These are phyloP conservation scores for Sclerotinia trifoliorum DNA, from an alignment of 2,329 filamentous ascomycete genomes.

Conservation along the genomic window DNA sequence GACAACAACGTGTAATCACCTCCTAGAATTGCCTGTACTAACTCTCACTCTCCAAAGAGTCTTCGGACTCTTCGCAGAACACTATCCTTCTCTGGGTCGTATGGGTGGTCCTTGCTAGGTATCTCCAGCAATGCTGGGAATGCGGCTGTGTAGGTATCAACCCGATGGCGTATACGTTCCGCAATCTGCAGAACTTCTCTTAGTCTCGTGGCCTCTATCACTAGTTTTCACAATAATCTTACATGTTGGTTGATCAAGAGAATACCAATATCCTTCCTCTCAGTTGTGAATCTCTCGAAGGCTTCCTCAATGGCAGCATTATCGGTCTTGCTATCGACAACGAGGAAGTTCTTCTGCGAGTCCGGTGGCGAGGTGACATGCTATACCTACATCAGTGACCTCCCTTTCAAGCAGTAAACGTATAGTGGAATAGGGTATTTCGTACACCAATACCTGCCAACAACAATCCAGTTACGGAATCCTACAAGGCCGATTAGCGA, in stretches of 20 bases:
- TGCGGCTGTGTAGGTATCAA: slow-evolving; percentile 89
- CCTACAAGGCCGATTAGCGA: slow-evolving; percentile 53
- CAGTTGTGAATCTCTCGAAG: slow-evolving; percentile 83
- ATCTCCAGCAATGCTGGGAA: slow-evolving; percentile 98
- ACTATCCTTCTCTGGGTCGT: slow-evolving; percentile 98
- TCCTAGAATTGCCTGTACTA: slow-evolving; percentile 12
- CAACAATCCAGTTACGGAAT: slow-evolving; percentile 92
- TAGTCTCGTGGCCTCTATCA: neutral
- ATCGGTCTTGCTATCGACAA: slow-evolving; percentile 93
- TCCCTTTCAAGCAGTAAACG: neutral
- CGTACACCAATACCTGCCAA: slow-evolving; percentile 92
- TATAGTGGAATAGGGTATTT: slow-evolving; percentile 25
- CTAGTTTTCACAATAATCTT: slow-evolving; percentile 36
- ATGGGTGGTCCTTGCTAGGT: slow-evolving; percentile 97
- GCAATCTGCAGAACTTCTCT: slow-evolving; percentile 63
- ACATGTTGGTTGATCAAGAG: slow-evolving; percentile 98
- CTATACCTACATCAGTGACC: slow-evolving; percentile 47
- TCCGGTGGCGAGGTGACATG: slow-evolving; percentile 89
- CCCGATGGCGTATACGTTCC: slow-evolving; percentile 84
- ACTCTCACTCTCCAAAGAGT: slow-evolving; percentile 65
- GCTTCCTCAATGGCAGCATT: slow-evolving; percentile 82
- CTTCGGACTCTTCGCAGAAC: slow-evolving; percentile 83
- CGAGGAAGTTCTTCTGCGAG: slow-evolving; percentile 94
- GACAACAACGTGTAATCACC: slow-evolving; percentile 7
- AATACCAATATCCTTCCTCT: slow-evolving; percentile 96